These are phyloP conservation scores for Arxiozyma slooffiae DNA, from an alignment of 1,139 yeast species.

Conservation along the genomic window DNA sequence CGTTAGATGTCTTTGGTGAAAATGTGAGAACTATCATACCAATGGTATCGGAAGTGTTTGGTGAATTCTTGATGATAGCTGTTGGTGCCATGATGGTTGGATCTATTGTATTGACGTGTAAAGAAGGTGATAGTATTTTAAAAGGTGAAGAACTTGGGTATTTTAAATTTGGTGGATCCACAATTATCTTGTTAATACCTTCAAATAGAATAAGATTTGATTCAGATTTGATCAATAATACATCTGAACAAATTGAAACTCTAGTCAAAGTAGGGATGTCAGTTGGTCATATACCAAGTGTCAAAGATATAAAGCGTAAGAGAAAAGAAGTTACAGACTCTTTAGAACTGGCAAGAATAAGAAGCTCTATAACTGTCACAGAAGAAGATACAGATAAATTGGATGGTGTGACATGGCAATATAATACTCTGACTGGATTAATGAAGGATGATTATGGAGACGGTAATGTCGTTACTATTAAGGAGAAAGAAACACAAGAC, in stretches of 20 bases:
- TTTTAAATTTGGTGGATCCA: slow-evolving; percentile 93
- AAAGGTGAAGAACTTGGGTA: slow-evolving; percentile 86
- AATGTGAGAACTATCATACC: slow-evolving; percentile 74
- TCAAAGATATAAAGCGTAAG: slow-evolving; percentile 42
- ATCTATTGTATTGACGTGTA: slow-evolving; percentile 64
- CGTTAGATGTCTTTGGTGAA: slow-evolving; percentile 86
- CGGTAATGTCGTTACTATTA: background rate
- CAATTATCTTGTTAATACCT: slow-evolving; percentile 55
- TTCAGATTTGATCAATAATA: slow-evolving; percentile 60
- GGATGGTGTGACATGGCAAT: slow-evolving; percentile 32
- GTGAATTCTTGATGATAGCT: slow-evolving; percentile 65
- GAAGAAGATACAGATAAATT: slow-evolving; percentile 16
- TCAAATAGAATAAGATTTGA: slow-evolving; percentile 46
- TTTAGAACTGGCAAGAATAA: slow-evolving; percentile 44
- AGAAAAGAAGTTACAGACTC: slow-evolving; percentile 42
- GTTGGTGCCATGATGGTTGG: slow-evolving; percentile 99
- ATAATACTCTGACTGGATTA: slow-evolving; percentile 15
- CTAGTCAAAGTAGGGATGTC: slow-evolving; percentile 85
- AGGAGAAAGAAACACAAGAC: background rate
- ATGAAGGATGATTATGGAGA: slow-evolving; percentile 7
- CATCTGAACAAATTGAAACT: slow-evolving; percentile 65
- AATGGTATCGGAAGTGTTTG: slow-evolving; percentile 63
- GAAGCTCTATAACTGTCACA: slow-evolving; percentile 47
- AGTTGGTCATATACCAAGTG: slow-evolving; percentile 60
- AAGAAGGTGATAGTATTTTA: slow-evolving; percentile 46